Conservation (phyloP, 192 early-diverging fungal genomes). For the Rhizophagus prolifer region DNA sequence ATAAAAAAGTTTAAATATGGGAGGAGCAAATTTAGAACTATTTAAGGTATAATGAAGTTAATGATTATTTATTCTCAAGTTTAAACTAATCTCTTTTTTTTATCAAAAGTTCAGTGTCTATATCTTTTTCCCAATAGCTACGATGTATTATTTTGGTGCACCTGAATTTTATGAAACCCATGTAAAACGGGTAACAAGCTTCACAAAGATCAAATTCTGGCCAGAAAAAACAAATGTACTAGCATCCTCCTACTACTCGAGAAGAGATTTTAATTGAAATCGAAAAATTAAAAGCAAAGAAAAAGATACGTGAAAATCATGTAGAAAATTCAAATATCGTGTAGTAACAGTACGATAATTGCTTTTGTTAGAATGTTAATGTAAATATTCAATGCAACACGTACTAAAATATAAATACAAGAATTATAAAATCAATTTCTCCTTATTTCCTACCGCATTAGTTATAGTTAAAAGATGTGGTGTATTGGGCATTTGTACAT, state of each 20-base stretch:
- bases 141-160: conserved; percentile 52
- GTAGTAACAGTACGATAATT: not conserved
- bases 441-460: not conserved
- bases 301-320: not conserved
- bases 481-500: conserved; percentile 26
- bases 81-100: conserved; percentile 16
- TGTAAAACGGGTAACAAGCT: conserved; percentile 32
- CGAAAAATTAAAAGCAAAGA: conserved; percentile 41
- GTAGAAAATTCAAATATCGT: not conserved
- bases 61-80: not conserved
- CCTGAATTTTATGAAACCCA: conserved; percentile 50
- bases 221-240: conserved; percentile 30
- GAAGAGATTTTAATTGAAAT: conserved; percentile 39
- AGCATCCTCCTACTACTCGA: conserved; percentile 44
- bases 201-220: conserved; percentile 39
- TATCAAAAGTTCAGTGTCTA: conserved; percentile 50
- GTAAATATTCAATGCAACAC: too few relatives aligned
- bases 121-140: conserved; percentile 50
- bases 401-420: not conserved
- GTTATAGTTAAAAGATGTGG: conserved; percentile 18
- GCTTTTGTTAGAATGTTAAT: not conserved
- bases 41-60: conserved; percentile 38
- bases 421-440: not conserved
- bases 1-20: conserved; percentile 32
- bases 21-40: conserved; percentile 44